Conservation (phyloP, 495 filamentous ascomycete genomes). For the Penicillium flavigenum region DNA sequence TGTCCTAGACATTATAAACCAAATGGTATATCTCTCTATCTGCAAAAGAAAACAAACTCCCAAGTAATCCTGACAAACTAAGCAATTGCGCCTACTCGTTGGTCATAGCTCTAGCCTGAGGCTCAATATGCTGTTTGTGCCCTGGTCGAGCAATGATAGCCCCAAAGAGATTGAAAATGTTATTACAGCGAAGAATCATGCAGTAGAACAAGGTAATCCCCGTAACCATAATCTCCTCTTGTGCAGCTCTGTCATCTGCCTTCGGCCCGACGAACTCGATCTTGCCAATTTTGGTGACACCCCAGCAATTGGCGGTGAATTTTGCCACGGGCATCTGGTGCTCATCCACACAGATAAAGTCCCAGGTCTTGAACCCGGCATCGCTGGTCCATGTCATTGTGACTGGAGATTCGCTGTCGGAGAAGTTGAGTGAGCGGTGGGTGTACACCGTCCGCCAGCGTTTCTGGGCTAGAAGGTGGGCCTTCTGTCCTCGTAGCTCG, state of each 20-base stretch:
- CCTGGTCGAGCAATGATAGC: conserved; percentile 23
- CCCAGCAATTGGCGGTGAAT: conserved; percentile 30
- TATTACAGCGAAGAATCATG: conserved; percentile 28
- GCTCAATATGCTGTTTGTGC: conserved; percentile 11
- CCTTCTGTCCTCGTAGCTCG: conserved; percentile 23
- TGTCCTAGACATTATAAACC: not conserved
- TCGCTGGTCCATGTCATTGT: conserved; percentile 36
- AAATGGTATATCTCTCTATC: conserved; percentile 6
- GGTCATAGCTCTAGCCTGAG: not conserved
- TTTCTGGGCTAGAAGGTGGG: conserved; percentile 30
- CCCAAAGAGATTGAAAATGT: conserved; percentile 29
- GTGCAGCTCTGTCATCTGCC: conserved; percentile 13
- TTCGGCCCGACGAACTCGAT: conserved; percentile 34
- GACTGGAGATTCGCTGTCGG: conserved; percentile 19
- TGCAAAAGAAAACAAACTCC: not conserved
- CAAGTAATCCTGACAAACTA: not conserved
- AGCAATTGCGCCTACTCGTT: not conserved
- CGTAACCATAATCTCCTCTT: conserved; percentile 39
- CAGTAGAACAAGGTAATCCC: conserved; percentile 31
- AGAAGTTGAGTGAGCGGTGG: conserved; percentile 28
- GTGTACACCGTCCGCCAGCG: conserved; percentile 34
- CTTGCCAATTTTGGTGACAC: conserved; percentile 27
- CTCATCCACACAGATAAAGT: conserved; percentile 38
- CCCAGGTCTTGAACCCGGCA: conserved; percentile 32
- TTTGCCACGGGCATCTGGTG: conserved; percentile 30